phyloP scores from a whole-genome alignment of 2,329 filamentous ascomycete genomes.

The Teratosphaeria gauchensis region DNA sequence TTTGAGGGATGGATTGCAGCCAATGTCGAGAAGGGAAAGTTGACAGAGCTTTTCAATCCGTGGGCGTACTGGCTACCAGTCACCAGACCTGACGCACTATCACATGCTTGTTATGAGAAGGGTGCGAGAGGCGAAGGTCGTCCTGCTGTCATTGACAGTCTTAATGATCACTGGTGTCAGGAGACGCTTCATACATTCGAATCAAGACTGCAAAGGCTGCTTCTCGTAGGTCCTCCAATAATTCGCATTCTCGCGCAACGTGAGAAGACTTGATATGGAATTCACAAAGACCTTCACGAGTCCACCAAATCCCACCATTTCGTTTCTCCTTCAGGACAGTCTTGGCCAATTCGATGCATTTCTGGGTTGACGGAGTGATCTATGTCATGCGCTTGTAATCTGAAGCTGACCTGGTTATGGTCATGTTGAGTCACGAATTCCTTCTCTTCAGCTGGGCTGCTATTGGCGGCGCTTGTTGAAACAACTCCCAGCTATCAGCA shows the following conservation, averaged over 20 bases:
- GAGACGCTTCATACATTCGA: not conserved
- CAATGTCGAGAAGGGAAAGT: not conserved
- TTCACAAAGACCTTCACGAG: too few relatives aligned
- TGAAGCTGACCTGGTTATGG: not conserved
- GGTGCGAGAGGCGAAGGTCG: not conserved
- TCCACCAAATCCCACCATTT: too few relatives aligned
- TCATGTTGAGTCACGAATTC: not conserved
- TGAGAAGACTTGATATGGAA: too few relatives aligned
- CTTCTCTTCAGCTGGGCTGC: not conserved
- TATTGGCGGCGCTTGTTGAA: not conserved
- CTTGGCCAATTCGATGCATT: too few relatives aligned
- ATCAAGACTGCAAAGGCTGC: too few relatives aligned
- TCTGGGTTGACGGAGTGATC: too few relatives aligned
- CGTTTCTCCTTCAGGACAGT: too few relatives aligned
- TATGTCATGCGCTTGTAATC: not conserved
- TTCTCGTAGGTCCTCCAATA: too few relatives aligned
- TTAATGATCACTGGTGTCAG: not conserved
- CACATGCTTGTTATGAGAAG: not conserved
- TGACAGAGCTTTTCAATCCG: not conserved
- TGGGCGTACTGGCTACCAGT: not conserved
- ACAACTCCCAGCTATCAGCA: not conserved
- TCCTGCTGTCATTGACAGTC: not conserved
- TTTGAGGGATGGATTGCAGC: not conserved
- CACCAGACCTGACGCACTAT: not conserved
- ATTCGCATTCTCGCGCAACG: too few relatives aligned